phyloP scores from a whole-genome alignment of 2,329 filamentous ascomycete genomes.

The Tolypocladium nubicola region DNA sequence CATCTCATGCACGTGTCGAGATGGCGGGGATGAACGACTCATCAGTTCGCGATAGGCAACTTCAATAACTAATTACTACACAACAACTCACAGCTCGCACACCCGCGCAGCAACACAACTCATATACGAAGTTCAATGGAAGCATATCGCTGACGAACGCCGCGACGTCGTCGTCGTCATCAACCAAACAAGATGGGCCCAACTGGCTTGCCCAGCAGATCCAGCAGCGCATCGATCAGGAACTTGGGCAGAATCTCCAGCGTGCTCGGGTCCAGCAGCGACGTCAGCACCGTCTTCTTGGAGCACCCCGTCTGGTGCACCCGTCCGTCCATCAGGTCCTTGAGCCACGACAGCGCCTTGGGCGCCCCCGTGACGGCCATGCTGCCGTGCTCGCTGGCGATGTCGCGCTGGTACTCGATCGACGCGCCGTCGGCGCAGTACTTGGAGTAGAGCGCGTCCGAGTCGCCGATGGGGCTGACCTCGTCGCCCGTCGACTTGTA shows the following conservation, averaged over 20 bases:
- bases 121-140: neutral
- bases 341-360: constrained; percentile 9
- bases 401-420: constrained; percentile 33
- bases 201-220: constrained; percentile 4
- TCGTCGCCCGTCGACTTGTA: constrained; percentile 40
- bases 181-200: constrained; percentile 4
- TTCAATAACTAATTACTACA: too few species aligned
- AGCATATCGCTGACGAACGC: neutral
- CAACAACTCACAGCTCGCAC: neutral
- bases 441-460: constrained; percentile 27
- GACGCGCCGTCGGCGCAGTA: constrained; percentile 30
- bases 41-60: too few species aligned
- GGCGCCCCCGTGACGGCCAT: constrained; percentile 6
- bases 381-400: constrained; percentile 25
- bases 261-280: constrained; percentile 6
- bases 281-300: constrained; percentile 3
- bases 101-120: neutral
- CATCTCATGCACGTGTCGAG: neutral
- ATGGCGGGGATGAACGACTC: neutral
- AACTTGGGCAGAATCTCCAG: constrained; percentile 6
- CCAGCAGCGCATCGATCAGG: constrained; percentile 6
- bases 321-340: constrained; percentile 4
- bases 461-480: constrained; percentile 30
- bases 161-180: neutral
- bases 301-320: neutral